Evolutionary conservation across 2,329 filamentous ascomycete species (phyloP), one percentile per base, ranked within the genome.

Genomic region (Didymella lethalis): DNA sequence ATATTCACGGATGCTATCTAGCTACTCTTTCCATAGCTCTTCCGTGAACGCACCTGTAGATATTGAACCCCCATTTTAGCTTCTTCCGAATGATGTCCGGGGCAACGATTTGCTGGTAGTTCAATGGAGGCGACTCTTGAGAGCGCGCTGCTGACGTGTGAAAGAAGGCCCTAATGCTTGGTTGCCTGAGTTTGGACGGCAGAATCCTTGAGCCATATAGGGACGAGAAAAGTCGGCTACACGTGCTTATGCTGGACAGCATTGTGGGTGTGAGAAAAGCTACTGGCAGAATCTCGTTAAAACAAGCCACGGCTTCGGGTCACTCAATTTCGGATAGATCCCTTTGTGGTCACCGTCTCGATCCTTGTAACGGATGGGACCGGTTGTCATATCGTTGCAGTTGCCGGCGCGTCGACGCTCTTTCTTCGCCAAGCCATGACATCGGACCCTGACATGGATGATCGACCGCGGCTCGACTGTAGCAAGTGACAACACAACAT

Each of bases 371-470:
- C 11, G 8, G n/a, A 5, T 8, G 16, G 3, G 16, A 4, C n/a
- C 8, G 29, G 7, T 32, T 18, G 44, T 18, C 31, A 14, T 4
- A 46, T 12, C 7, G 14, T 1, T 10, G 18, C n/a, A 7, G 7
- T 4, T 8, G 11, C 29, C 8, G 7, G 18, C 26, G 44, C 44
- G n/a, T 40, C 18, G 38, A 41, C 20, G 38, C 20, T n/a, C 43
- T 29, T 48, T 44, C 43, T 26, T 57, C 44, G 54, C 54, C 54
- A 57, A 57, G 54, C 48, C 52, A 57, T 52, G 48, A 57, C 54
- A 57, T 57, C 54, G 54, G 54, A 57, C 54, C 54, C 54, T 57
- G 54, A 52, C 48, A 40, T 40, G 36, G 36, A 40, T 20, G 54
- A 52, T 57, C 44, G 54, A 34, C 54, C 54, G 54, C 54, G 54